A percentile compares a stretch with the other conserved stretches of the same genome.
phyloP scores from a whole-genome alignment of 169 alveolate genomes.

The Perkinsus marinus region DNA sequence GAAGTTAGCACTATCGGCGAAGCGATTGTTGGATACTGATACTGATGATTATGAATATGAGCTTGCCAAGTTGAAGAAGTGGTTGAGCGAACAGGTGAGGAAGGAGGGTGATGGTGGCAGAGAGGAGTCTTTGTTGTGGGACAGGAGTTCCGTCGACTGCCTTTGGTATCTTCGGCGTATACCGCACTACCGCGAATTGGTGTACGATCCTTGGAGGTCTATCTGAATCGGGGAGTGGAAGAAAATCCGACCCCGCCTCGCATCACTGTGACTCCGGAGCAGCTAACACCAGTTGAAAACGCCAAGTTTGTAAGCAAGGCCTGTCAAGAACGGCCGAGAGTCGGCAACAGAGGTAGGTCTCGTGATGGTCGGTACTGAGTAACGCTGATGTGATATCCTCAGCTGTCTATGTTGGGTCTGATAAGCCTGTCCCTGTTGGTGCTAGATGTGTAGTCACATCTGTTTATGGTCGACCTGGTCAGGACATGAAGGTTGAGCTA shows the following conservation, averaged over 20 bases:
- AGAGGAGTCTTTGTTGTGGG: not conserved
- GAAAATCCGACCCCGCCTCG: not conserved
- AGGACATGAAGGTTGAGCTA: not conserved
- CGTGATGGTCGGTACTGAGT: not conserved
- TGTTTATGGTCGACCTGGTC: not conserved
- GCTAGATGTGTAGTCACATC: not conserved
- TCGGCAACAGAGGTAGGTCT: not conserved
- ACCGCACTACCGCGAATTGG: not conserved
- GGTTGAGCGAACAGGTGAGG: not conserved
- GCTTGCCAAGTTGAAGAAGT: not conserved
- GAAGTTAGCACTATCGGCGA: not conserved
- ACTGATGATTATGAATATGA: not conserved
- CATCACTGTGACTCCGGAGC: not conserved
- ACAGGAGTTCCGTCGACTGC: not conserved
- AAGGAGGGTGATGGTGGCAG: not conserved
- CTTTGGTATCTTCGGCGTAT: not conserved
- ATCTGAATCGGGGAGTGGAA: not conserved
- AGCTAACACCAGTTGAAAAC: not conserved
- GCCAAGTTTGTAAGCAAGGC: not conserved
- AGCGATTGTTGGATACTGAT: not conserved
- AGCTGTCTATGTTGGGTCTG: not conserved
- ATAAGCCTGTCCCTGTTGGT: not conserved
- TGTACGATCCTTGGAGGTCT: not conserved
- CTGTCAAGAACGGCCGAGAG: not conserved
- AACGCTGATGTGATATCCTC: not conserved